These are phyloP conservation scores for Hortiboletus flavorubellus DNA, from an alignment of 768 basidiomycete genomes.

Conservation along the genomic window DNA sequence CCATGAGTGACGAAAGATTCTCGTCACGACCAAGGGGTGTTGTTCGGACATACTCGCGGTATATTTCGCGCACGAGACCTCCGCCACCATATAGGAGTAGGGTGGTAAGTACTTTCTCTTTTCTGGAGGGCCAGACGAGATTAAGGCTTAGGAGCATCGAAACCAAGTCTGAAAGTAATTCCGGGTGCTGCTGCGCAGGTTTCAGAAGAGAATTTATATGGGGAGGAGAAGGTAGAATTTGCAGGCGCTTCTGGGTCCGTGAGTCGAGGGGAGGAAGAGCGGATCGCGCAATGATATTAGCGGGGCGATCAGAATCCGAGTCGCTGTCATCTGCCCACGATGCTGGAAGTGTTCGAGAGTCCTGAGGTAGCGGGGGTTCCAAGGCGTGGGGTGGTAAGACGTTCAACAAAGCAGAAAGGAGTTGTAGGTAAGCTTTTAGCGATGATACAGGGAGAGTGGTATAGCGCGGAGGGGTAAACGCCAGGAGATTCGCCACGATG, in stretches of 20 bases:
- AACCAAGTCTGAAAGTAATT: conserved; percentile 47
- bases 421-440: conserved; percentile 50
- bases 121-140: conserved; percentile 55
- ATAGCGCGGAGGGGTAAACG: conserved; percentile 65
- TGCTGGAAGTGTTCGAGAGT: conserved; percentile 6
- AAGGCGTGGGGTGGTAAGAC: conserved; percentile 51
- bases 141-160: conserved; percentile 55
- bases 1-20: conserved; percentile 34
- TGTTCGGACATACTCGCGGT: conserved; percentile 59
- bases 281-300: conserved; percentile 34
- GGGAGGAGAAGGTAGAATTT: conserved; percentile 47
- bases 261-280: conserved; percentile 47
- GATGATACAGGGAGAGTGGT: conserved; percentile 41
- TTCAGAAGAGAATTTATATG: conserved; percentile 58
- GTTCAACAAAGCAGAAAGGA: conserved; percentile 51
- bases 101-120: conserved; percentile 55
- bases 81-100: conserved; percentile 51
- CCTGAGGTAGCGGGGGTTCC: conserved; percentile 38
- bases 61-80: conserved; percentile 72
- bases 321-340: conserved; percentile 36
- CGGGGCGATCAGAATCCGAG: conserved; percentile 35
- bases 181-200: conserved; percentile 38
- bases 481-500: conserved; percentile 68
- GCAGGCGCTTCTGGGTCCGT: conserved; percentile 61
- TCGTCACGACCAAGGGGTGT: conserved; percentile 62